Conservation (phyloP, 352 stramenopile genomes). For the Aphanomyces euteiches region DNA sequence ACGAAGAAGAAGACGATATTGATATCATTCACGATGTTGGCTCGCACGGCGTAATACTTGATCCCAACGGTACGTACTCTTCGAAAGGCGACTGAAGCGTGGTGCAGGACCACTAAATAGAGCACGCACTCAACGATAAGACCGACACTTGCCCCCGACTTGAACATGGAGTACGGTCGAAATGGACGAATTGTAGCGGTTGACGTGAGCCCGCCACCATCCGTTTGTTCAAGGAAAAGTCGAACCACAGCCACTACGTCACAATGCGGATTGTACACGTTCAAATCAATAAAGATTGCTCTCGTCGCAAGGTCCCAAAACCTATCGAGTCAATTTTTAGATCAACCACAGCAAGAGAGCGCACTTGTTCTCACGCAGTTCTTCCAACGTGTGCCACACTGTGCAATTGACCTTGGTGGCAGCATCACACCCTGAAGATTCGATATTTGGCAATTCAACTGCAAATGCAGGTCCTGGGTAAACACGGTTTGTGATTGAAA, state of each 20-base stretch:
- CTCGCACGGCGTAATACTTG: conserved; percentile 17
- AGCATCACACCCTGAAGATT: background rate
- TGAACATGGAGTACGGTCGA: background rate
- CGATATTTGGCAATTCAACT: conserved; percentile 20
- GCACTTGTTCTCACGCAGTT: conserved; percentile 20
- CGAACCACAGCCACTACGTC: conserved; percentile 22
- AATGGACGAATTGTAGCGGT: background rate
- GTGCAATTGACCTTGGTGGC: conserved; percentile 8
- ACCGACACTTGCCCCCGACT: background rate
- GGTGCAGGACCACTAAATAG: conserved; percentile 19
- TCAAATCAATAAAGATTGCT: conserved; percentile 29
- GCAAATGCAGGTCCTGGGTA: conserved; percentile 24
- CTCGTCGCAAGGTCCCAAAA: conserved; percentile 25
- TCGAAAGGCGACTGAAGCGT: conserved; percentile 12
- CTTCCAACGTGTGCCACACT: conserved; percentile 8
- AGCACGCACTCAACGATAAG: background rate
- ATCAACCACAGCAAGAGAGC: background rate
- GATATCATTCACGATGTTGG: conserved; percentile 25
- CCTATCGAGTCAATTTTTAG: background rate
- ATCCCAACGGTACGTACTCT: conserved; percentile 1
- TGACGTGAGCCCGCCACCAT: conserved; percentile 14
- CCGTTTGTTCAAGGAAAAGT: conserved; percentile 23
- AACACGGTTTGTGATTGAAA: conserved; percentile 26
- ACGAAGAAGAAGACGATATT: conserved; percentile 28
- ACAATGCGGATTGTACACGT: conserved; percentile 21